Conservation (phyloP, 2,329 filamentous ascomycete genomes). For the Nemania bipapillata region DNA sequence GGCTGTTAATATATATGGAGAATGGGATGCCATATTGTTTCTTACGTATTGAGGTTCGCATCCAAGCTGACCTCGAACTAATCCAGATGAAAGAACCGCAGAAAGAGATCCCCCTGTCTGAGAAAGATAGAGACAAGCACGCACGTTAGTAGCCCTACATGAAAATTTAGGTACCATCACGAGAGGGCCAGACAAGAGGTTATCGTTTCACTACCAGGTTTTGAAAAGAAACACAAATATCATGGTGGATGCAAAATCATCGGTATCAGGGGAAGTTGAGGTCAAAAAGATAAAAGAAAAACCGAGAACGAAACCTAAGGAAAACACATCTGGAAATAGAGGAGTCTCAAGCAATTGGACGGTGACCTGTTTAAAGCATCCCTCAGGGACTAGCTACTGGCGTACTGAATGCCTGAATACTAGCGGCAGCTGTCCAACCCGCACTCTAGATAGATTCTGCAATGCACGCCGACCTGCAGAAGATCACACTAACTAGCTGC, state of each 20-base stretch:
- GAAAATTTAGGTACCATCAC: neutral
- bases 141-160: neutral
- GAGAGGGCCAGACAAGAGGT: neutral
- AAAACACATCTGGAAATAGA: neutral
- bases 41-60: neutral
- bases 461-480: slow-evolving; percentile 24
- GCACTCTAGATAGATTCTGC: slow-evolving; percentile 11
- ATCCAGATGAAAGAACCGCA: neutral
- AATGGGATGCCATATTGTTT: neutral
- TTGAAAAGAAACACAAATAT: neutral
- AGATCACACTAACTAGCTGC: slow-evolving; percentile 1
- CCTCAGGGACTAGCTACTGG: neutral
- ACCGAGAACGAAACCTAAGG: neutral
- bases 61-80: neutral
- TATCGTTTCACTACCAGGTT: neutral
- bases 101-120: neutral
- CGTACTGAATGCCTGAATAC: neutral
- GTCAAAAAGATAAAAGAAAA: neutral
- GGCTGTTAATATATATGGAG: neutral
- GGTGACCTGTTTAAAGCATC: slow-evolving; percentile 10
- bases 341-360: neutral
- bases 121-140: slow-evolving; percentile 3
- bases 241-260: neutral
- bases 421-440: neutral
- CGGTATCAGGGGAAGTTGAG: neutral